A percentile compares a stretch with the other conserved stretches of the same genome.
Conservation (phyloP, 495 filamentous ascomycete genomes). For the Tuber aestivum region DNA sequence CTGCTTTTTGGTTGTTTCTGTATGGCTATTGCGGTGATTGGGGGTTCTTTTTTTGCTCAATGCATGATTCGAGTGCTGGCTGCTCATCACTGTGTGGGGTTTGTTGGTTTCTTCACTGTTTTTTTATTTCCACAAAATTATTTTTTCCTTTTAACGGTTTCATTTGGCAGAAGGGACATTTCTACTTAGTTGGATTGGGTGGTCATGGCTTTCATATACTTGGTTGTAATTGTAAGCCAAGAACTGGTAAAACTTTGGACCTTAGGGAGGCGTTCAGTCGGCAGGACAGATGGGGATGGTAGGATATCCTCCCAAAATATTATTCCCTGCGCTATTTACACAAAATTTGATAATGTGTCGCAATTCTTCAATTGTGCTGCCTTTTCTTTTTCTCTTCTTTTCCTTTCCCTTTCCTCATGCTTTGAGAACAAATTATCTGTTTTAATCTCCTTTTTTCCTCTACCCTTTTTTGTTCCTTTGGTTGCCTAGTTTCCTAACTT, state of each 20-base stretch:
- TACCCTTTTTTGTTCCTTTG: not conserved
- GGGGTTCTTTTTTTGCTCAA: conserved; percentile 47
- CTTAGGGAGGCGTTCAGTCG: conserved; percentile 38
- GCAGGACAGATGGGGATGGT: conserved; percentile 30
- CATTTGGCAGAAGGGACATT: conserved; percentile 29
- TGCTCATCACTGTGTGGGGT: conserved; percentile 28
- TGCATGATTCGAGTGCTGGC: not conserved
- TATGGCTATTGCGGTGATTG: conserved; percentile 50
- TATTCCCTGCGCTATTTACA: conserved; percentile 19
- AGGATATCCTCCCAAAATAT: conserved; percentile 34
- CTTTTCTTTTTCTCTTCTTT: not conserved
- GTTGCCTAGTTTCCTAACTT: not conserved
- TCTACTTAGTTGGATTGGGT: conserved; percentile 36
- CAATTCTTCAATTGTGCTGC: not conserved
- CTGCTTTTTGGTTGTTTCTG: conserved; percentile 43
- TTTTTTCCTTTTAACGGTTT: conserved; percentile 41
- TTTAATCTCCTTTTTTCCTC: not conserved
- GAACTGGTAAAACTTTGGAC: conserved; percentile 36
- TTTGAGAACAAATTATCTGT: not conserved
- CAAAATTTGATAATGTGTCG: not conserved
- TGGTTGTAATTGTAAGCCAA: conserved; percentile 40
- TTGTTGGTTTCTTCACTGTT: conserved; percentile 50
- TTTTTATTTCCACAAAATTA: conserved; percentile 14
- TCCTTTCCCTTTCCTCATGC: not conserved
- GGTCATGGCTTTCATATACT: conserved; percentile 34